Conservation (phyloP, 352 stramenopile genomes). For the Pythium aphanidermatum region DNA sequence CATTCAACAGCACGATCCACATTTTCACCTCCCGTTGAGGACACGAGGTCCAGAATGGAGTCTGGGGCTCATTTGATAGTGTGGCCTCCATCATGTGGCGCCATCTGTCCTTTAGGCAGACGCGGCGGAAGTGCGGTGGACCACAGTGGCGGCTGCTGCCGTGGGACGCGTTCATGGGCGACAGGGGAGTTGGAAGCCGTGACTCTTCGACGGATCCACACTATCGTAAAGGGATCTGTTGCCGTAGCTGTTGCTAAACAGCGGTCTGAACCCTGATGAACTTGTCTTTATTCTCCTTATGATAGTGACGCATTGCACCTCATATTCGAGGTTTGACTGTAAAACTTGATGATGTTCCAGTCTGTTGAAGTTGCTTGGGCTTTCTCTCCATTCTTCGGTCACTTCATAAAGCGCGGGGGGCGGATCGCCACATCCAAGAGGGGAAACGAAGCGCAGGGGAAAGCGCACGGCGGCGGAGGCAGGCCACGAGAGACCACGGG, state of each 20-base stretch:
- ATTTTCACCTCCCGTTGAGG: too few species aligned
- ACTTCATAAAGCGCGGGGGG: not conserved
- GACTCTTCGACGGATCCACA: constrained; percentile 8
- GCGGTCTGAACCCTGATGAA: not conserved
- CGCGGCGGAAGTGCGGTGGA: too few species aligned
- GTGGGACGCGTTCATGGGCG: not conserved
- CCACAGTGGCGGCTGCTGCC: too few species aligned
- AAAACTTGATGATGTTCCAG: too few species aligned
- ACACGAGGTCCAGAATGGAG: too few species aligned
- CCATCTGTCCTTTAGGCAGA: too few species aligned
- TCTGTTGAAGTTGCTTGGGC: constrained; percentile 20
- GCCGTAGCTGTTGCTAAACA: not conserved
- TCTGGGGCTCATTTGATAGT: too few species aligned
- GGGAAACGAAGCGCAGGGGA: not conserved
- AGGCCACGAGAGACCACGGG: too few species aligned
- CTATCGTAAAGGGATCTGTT: constrained; percentile 3
- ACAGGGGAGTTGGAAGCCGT: not conserved
- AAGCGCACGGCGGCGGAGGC: not conserved
- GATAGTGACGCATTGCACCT: constrained; percentile 11
- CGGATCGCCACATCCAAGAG: not conserved
- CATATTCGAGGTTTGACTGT: constrained; percentile 4
- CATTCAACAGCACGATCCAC: too few species aligned
- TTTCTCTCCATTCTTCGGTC: not conserved
- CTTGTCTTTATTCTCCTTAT: not conserved
- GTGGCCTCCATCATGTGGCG: too few species aligned